These are phyloP conservation scores for Allium cepa DNA, from an alignment of 106 monocot genomes.

Conservation along the genomic window DNA sequence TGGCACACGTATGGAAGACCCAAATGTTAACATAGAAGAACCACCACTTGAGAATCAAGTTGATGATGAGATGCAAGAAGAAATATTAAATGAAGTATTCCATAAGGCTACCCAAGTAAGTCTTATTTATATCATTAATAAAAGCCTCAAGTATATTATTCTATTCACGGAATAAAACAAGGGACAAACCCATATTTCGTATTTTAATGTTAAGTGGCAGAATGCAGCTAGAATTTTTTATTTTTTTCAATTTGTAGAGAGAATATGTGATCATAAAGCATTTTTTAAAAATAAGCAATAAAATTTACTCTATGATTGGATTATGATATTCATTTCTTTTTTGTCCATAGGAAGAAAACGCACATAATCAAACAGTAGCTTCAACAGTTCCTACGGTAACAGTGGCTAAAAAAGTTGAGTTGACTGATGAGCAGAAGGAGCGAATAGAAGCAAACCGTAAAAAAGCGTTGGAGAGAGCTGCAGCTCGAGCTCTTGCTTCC, in stretches of 20 bases:
- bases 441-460: slow-evolving; percentile 83
- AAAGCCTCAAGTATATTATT: too few species aligned
- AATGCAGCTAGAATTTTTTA: too few species aligned
- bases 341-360: slow-evolving; percentile 3
- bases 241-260: too few species aligned
- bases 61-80: slow-evolving; percentile 48
- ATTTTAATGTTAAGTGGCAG: too few species aligned
- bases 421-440: slow-evolving; percentile 83
- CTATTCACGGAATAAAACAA: too few species aligned
- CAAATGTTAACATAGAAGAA: slow-evolving; percentile 22
- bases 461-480: slow-evolving; percentile 74
- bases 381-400: background rate
- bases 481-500: slow-evolving; percentile 34
- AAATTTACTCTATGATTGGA: too few species aligned
- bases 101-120: slow-evolving; percentile 50
- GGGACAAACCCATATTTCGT: too few species aligned
- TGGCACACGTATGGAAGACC: slow-evolving; percentile 9
- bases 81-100: slow-evolving; percentile 69
- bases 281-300: too few species aligned
- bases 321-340: background rate
- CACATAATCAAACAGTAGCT: slow-evolving; percentile 6
- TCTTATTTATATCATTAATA: too few species aligned
- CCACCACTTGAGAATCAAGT: slow-evolving; percentile 32
- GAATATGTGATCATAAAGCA: too few species aligned
- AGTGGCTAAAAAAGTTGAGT: slow-evolving; percentile 17